Evolutionary conservation across 1,139 yeast species (phyloP).

Genomic region (Hansenula lynferdii): DNA sequence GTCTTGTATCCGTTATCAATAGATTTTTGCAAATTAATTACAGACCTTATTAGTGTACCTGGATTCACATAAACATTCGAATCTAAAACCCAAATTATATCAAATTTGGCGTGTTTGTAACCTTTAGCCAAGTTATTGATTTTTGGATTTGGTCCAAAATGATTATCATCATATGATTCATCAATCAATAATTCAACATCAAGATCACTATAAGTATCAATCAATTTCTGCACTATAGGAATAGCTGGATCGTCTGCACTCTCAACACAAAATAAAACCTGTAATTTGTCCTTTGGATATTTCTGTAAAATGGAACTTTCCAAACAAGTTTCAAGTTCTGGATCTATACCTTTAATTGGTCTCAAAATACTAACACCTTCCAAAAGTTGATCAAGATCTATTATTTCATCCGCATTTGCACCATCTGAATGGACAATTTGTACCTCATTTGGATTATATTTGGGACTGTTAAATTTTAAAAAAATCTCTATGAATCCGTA

Average conservation of each 20-base stretch:
- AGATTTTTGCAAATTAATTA: slow-evolving; percentile 44
- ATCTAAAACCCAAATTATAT: slow-evolving; percentile 84
- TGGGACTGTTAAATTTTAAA: slow-evolving; percentile 14
- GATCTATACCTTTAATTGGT: slow-evolving; percentile 82
- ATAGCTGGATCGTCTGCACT: slow-evolving; percentile 60
- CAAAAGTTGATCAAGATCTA: slow-evolving; percentile 17
- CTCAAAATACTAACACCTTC: slow-evolving; percentile 79
- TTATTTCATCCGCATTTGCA: slow-evolving; percentile 3
- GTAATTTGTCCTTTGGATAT: slow-evolving; percentile 55
- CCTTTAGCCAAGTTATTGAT: slow-evolving; percentile 84
- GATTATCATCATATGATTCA: slow-evolving; percentile 33
- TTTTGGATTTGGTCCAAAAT: slow-evolving; percentile 85
- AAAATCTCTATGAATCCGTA: slow-evolving; percentile 21
- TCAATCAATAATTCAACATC: slow-evolving; percentile 55
- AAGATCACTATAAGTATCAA: slow-evolving; percentile 49
- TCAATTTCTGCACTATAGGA: slow-evolving; percentile 46
- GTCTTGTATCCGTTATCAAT: slow-evolving; percentile 42
- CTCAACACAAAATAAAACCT: slow-evolving; percentile 75
- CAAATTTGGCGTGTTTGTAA: slow-evolving; percentile 59
- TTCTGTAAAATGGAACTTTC: slow-evolving; percentile 64
- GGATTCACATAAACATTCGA: slow-evolving; percentile 80
- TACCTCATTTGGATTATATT: slow-evolving; percentile 9
- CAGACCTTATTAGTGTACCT: slow-evolving; percentile 63
- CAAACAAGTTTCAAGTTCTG: slow-evolving; percentile 66
- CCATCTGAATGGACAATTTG: not conserved